phyloP scores from a whole-genome alignment of 352 stramenopile species.

The Thraustochytrium sp. region DNA sequence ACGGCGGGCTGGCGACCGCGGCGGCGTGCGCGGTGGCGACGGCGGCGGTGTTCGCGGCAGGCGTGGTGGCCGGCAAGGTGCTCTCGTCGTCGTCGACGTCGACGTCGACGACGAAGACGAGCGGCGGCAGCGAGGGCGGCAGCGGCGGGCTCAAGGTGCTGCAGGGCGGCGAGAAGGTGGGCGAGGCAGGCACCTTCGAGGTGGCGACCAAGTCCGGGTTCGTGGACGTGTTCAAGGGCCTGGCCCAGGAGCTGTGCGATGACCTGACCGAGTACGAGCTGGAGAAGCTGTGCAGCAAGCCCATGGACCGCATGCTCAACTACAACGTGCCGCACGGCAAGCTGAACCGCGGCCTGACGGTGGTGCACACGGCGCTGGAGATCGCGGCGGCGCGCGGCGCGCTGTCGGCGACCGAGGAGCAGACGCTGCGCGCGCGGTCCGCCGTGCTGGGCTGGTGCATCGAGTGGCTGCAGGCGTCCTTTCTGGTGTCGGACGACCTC shows the following conservation, averaged over 20 bases:
- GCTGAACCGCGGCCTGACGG: constrained; percentile 93
- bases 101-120: neutral
- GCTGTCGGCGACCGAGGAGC: constrained; percentile 44
- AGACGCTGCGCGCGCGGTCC: constrained; percentile 51
- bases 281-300: constrained; percentile 49
- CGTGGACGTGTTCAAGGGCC: constrained; percentile 15
- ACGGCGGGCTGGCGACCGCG: neutral
- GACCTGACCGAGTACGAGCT: constrained; percentile 56
- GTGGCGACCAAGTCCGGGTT: neutral
- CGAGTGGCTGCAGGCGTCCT: constrained; percentile 98
- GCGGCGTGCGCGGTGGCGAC: neutral
- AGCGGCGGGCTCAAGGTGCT: neutral
- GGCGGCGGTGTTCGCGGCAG: neutral
- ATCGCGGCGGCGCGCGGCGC: constrained; percentile 47
- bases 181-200: neutral
- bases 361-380: constrained; percentile 63
- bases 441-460: constrained; percentile 95
- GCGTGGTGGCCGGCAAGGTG: neutral
- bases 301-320: constrained; percentile 65
- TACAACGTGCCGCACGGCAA: constrained; percentile 97
- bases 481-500: constrained; percentile 96
- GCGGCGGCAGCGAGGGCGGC: neutral
- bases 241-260: constrained; percentile 48
- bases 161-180: neutral
- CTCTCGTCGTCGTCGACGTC: too few species aligned